phyloP scores from a whole-genome alignment of 2,329 filamentous ascomycete species.

The Akanthomyces lecanii region DNA sequence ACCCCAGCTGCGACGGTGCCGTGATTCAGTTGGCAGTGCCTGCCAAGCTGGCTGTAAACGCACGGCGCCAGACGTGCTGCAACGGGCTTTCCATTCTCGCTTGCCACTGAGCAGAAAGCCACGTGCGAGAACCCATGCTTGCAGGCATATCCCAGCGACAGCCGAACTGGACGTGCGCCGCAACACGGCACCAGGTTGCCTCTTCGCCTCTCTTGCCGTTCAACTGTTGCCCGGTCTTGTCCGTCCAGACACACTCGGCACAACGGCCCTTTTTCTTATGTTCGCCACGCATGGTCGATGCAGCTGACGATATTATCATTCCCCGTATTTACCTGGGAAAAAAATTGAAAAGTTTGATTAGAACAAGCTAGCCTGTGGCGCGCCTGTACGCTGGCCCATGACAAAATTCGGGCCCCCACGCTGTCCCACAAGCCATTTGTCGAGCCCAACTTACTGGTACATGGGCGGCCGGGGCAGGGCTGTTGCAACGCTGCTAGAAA shows the following conservation, averaged over 20 bases:
- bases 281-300: not conserved
- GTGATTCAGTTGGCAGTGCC: constrained; percentile 3
- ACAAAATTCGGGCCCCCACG: constrained; percentile 1
- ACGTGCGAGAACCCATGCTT: not conserved
- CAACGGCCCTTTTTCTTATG: not conserved
- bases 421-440: constrained; percentile 8
- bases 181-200: not conserved
- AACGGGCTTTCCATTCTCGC: not conserved
- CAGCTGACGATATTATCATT: not conserved
- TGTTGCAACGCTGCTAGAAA: not conserved
- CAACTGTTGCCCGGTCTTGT: no score
- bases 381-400: not conserved
- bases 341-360: constrained; percentile 11
- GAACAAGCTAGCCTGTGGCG: not conserved
- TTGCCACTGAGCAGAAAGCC: not conserved
- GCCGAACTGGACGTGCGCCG: not conserved
- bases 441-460: not conserved
- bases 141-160: constrained; percentile 2
- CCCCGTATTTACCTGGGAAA: not conserved
- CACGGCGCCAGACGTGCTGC: not conserved
- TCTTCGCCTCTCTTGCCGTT: no score
- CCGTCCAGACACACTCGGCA: not conserved
- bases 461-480: constrained; percentile 3
- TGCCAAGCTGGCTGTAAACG: not conserved
- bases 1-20: constrained; percentile 5